Conservation (phyloP, 805 yeast species). For the Ascoidea asiatica region DNA sequence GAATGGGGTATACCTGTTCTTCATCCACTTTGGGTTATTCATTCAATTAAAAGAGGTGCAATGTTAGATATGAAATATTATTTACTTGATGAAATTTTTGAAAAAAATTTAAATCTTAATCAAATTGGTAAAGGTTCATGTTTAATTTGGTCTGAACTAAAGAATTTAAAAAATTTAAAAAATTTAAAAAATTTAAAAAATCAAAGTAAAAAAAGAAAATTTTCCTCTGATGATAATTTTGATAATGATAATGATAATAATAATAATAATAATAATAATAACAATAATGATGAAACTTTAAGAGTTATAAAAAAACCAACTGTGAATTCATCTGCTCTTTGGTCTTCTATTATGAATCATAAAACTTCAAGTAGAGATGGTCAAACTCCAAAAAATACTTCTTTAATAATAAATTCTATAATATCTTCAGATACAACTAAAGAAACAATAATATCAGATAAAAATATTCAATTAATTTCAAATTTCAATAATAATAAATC, state of each 20-base stretch:
- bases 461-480: too few species aligned
- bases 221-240: constrained; percentile 6
- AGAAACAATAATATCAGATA: not conserved
- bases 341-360: too few species aligned
- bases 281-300: not conserved
- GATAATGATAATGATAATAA: constrained; percentile 12
- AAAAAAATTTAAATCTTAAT: constrained; percentile 1
- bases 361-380: too few species aligned
- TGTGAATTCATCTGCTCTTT: not conserved
- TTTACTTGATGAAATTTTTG: constrained; percentile 1
- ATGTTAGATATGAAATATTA: constrained; percentile 20
- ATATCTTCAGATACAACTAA: too few species aligned
- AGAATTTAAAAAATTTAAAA: not conserved
- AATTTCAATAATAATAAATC: not conserved
- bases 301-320: not conserved
- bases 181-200: constrained; percentile 4
- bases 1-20: constrained; percentile 27
- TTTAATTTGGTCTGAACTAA: constrained; percentile 15
- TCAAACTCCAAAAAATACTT: too few species aligned
- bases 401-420: too few species aligned
- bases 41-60: constrained; percentile 24
- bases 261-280: constrained; percentile 5
- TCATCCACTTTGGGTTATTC: constrained; percentile 27
- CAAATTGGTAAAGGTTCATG: constrained; percentile 19
- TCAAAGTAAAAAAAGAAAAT: constrained; percentile 9